phyloP scores from a whole-genome alignment of 148 eudicot species.

The Tetragonia tetragonoides region DNA sequence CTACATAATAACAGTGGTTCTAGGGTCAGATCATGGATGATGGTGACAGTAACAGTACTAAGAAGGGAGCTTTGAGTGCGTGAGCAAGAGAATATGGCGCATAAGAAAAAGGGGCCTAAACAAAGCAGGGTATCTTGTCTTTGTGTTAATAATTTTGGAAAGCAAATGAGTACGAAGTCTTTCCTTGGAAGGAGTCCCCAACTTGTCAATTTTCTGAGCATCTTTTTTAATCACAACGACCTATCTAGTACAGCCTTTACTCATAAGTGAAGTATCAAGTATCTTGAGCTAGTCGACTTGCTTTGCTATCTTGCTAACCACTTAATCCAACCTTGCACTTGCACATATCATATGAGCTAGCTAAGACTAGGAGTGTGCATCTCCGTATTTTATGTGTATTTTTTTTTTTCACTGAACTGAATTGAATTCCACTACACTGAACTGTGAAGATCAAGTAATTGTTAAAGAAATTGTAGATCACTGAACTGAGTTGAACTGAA shows the following conservation, averaged over 20 bases:
- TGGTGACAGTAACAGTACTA: constrained; percentile 13
- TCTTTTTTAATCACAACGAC: constrained; percentile 17
- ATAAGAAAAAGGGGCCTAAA: not conserved
- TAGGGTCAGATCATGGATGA: not conserved
- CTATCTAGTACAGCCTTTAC: constrained; percentile 17
- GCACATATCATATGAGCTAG: no score
- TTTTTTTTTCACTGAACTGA: no score
- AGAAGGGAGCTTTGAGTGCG: constrained; percentile 26
- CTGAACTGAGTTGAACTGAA: not conserved
- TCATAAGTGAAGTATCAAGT: constrained; percentile 35
- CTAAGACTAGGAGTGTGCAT: no score
- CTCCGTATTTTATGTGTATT: no score
- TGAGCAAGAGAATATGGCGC: constrained; percentile 8
- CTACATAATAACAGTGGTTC: constrained; percentile 6
- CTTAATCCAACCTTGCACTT: constrained; percentile 2
- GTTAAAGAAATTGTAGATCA: no score
- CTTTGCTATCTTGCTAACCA: constrained; percentile 30
- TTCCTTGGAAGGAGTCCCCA: constrained; percentile 8
- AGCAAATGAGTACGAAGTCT: constrained; percentile 18
- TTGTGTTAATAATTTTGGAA: constrained; percentile 16
- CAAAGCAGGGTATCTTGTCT: constrained; percentile 14
- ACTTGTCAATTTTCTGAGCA: constrained; percentile 15
- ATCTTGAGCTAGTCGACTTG: constrained; percentile 13
- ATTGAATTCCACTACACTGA: no score
- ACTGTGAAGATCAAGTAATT: no score